A percentile compares a stretch with the other conserved stretches of the same genome.
These are phyloP conservation scores for Falciphora oryzae DNA, from an alignment of 2,329 filamentous ascomycete genomes.

Conservation along the genomic window DNA sequence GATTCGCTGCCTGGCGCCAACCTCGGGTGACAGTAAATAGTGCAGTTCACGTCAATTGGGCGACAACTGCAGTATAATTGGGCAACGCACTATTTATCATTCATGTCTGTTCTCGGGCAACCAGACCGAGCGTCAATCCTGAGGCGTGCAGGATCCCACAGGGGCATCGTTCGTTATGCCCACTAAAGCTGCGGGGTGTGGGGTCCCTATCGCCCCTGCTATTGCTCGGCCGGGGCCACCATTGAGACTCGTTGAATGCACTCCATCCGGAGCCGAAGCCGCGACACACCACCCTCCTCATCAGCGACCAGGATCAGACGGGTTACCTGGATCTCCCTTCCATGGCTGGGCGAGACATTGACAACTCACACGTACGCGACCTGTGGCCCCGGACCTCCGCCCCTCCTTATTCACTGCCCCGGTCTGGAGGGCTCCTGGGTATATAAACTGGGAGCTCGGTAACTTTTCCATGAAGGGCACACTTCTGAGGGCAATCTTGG, in stretches of 20 bases:
- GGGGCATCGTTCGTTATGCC: neutral
- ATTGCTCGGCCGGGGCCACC: neutral
- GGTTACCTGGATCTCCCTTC: neutral
- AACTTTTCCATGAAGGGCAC: neutral
- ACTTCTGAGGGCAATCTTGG: neutral
- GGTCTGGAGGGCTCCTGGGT: neutral
- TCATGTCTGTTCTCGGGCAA: too few relatives aligned
- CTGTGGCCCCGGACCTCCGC: neutral
- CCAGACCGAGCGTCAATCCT: too few relatives aligned
- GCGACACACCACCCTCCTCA: neutral
- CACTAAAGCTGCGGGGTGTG: neutral
- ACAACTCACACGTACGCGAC: neutral
- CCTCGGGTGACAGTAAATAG: too few relatives aligned
- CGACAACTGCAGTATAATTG: too few relatives aligned
- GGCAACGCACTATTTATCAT: too few relatives aligned
- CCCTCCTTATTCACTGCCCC: neutral
- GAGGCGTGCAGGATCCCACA: neutral
- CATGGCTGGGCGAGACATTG: neutral
- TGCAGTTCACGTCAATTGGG: too few relatives aligned
- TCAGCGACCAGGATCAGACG: neutral
- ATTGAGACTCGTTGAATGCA: too few relatives aligned
- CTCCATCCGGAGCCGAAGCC: neutral
- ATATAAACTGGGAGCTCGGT: constrained; percentile 4
- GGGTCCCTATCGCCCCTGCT: neutral
- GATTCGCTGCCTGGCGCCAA: too few relatives aligned